Percentiles rank a stretch among this genome's conserved stretches.
phyloP scores from a whole-genome alignment of 2,329 filamentous ascomycete species.

The Paracamarosporium sp. region DNA sequence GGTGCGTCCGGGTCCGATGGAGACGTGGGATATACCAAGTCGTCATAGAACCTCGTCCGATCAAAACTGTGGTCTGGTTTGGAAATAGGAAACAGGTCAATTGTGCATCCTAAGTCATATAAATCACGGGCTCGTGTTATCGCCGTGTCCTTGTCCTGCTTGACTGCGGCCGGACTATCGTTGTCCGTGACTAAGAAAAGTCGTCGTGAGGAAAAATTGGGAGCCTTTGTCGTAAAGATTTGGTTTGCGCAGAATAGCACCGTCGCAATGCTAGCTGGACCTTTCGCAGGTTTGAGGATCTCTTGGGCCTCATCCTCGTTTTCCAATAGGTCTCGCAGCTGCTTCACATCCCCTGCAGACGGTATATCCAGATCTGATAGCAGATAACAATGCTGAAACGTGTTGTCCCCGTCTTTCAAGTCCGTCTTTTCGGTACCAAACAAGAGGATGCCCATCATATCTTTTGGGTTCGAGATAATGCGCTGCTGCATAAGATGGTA shows the following conservation, averaged over 20 bases:
- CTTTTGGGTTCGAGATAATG: conserved; percentile 94
- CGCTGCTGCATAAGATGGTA: conserved; percentile 97
- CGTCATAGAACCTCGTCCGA: conserved; percentile 87
- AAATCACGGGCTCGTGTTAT: conserved; percentile 91
- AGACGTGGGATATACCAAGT: conserved; percentile 85
- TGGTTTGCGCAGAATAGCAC: conserved; percentile 95
- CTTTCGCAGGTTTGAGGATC: conserved; percentile 72
- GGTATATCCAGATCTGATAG: conserved; percentile 88
- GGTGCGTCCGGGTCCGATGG: conserved; percentile 71
- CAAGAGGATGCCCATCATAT: conserved; percentile 95
- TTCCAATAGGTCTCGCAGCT: conserved; percentile 76
- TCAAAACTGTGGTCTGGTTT: conserved; percentile 76
- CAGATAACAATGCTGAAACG: conserved; percentile 91
- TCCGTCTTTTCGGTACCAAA: conserved; percentile 84
- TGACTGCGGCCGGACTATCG: conserved; percentile 78
- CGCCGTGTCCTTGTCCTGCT: conserved; percentile 75
- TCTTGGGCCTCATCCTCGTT: conserved; percentile 75
- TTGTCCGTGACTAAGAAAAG: conserved; percentile 97
- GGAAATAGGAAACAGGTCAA: conserved; percentile 92
- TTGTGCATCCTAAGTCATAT: conserved; percentile 89
- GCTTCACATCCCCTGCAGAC: conserved; percentile 84
- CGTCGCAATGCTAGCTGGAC: conserved; percentile 81
- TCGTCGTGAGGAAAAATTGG: conserved; percentile 90
- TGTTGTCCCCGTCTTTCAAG: conserved; percentile 55
- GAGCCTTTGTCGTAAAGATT: conserved; percentile 91